Percentiles rank a stretch among this genome's conserved stretches.
phyloP scores from a whole-genome alignment of 331 rosid genomes.

The Quercus phellos region DNA sequence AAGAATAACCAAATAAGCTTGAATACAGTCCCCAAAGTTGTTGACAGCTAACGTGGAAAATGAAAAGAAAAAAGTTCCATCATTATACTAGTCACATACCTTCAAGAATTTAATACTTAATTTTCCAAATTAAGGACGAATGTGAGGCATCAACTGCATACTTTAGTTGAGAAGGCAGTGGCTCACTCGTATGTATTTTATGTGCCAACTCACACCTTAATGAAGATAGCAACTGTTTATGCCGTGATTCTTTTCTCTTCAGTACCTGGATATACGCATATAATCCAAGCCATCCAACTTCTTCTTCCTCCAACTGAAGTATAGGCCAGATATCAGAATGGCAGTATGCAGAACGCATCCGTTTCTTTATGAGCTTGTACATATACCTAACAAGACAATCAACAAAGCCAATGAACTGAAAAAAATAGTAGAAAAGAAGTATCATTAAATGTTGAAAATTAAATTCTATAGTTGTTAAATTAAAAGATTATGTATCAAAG shows the following conservation, averaged over 20 bases:
- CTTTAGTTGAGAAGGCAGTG: constrained; percentile 39
- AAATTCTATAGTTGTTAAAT: no score
- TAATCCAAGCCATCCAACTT: constrained; percentile 83
- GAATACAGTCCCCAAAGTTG: neutral
- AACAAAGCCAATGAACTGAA: constrained; percentile 12
- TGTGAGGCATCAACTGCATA: constrained; percentile 59
- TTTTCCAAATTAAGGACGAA: constrained; percentile 69
- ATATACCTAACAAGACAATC: constrained; percentile 24
- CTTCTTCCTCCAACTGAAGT: constrained; percentile 47
- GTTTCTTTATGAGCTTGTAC: no score
- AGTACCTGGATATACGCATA: constrained; percentile 69
- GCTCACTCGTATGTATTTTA: constrained; percentile 13
- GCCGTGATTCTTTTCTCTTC: constrained; percentile 63
- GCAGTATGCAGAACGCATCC: constrained; percentile 13
- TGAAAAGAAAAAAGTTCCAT: neutral
- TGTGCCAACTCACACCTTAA: constrained; percentile 49
- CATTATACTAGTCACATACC: constrained; percentile 6
- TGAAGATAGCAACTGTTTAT: constrained; percentile 46
- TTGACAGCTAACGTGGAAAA: neutral
- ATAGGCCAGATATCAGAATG: constrained; percentile 38
- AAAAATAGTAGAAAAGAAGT: neutral
- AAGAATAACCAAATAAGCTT: neutral
- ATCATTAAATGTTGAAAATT: no score
- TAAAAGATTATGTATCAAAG: neutral
- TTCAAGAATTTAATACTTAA: constrained; percentile 49